These are phyloP conservation scores for Teratosphaeriaceae sp. DNA, from an alignment of 2,329 filamentous ascomycete genomes.

Conservation along the genomic window DNA sequence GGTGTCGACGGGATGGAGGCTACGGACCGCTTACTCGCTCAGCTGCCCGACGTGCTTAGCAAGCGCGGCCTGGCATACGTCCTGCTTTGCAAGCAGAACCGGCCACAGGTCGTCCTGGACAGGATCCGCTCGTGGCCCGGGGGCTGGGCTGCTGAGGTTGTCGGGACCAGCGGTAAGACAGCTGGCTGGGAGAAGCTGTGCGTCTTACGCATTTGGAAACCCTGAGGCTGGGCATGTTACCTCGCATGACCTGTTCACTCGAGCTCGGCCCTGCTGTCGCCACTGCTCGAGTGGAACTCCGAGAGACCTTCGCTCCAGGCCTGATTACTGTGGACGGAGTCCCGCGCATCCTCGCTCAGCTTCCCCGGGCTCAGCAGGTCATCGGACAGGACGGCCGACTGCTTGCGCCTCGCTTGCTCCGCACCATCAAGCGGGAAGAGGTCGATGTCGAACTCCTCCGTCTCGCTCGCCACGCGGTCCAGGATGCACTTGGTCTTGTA, in stretches of 20 bases:
- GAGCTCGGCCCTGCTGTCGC: constrained; percentile 20
- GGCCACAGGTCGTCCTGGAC: constrained; percentile 65
- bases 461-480: constrained; percentile 31
- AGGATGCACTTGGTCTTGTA: constrained; percentile 39
- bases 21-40: constrained; percentile 69
- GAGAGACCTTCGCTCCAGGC: constrained; percentile 28
- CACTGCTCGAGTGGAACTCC: constrained; percentile 25
- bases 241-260: constrained; percentile 14
- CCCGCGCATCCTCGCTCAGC: constrained; percentile 15
- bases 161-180: constrained; percentile 75
- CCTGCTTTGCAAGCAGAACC: constrained; percentile 84
- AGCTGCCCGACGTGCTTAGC: constrained; percentile 59
- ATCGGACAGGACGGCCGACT: constrained; percentile 16
- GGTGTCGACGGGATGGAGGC: constrained; percentile 90
- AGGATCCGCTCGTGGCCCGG: constrained; percentile 51
- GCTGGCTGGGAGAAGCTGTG: constrained; percentile 94
- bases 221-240: too few species aligned
- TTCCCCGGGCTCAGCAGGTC: constrained; percentile 13
- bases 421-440: constrained; percentile 27
- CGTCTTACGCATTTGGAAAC: constrained; percentile 77
- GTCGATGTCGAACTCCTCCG: constrained; percentile 45
- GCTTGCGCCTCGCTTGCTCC: constrained; percentile 7
- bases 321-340: constrained; percentile 23
- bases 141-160: constrained; percentile 68
- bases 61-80: constrained; percentile 76